phyloP scores from a whole-genome alignment of 1,284 basidiomycete genomes.

The Pterula multifida region DNA sequence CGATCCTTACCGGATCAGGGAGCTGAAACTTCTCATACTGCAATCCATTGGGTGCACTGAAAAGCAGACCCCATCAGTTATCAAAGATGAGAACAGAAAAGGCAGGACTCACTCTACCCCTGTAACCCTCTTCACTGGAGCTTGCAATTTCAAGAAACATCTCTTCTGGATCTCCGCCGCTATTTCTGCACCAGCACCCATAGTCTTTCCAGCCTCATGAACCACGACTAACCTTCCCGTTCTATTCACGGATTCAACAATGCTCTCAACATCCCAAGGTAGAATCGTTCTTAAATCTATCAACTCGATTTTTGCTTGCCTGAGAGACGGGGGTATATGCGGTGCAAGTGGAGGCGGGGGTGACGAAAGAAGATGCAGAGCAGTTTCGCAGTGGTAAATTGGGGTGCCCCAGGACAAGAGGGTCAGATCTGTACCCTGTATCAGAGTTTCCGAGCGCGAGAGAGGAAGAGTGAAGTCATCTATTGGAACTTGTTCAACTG shows the following conservation, averaged over 20 bases:
- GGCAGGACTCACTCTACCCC: constrained; percentile 78
- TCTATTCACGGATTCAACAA: constrained; percentile 71
- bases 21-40: constrained; percentile 88
- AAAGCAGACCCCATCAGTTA: background rate
- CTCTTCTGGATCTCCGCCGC: constrained; percentile 77
- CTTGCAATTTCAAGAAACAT: constrained; percentile 79
- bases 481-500: constrained; percentile 84
- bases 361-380: constrained; percentile 50
- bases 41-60: constrained; percentile 68
- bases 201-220: constrained; percentile 81
- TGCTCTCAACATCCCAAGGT: constrained; percentile 77
- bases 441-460: constrained; percentile 65
- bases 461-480: constrained; percentile 82
- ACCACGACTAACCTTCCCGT: constrained; percentile 83
- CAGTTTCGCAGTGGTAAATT: constrained; percentile 81
- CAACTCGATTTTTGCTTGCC: constrained; percentile 70
- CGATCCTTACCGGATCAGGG: constrained; percentile 72
- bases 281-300: constrained; percentile 87
- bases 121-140: constrained; percentile 76
- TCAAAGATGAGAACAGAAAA: background rate
- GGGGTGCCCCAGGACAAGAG: constrained; percentile 89
- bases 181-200: constrained; percentile 80
- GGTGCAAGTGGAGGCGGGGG: constrained; percentile 59
- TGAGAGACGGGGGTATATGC: constrained; percentile 60
- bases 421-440: constrained; percentile 72